Percentiles rank a stretch among this genome's conserved stretches.
Conservation (phyloP, 1,284 basidiomycete genomes). For the Schizopora paradoxa region DNA sequence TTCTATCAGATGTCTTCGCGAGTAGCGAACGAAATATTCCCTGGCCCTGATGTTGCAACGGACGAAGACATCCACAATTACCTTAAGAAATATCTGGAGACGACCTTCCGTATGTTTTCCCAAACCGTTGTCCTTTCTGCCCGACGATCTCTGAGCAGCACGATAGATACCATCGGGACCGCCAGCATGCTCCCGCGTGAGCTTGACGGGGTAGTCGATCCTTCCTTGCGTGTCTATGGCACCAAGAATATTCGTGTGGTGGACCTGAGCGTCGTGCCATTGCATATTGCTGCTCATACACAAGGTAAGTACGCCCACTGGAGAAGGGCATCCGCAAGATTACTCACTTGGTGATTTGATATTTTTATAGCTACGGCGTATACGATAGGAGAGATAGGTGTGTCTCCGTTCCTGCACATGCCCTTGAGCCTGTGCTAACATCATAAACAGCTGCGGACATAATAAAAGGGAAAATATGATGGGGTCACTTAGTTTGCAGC, state of each 20-base stretch:
- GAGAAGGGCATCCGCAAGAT: too few relatives aligned
- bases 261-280: slow-evolving; percentile 41
- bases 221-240: slow-evolving; percentile 37
- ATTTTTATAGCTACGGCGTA: too few relatives aligned
- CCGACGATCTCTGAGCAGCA: neutral
- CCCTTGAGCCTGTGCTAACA: too few relatives aligned
- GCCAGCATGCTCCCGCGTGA: slow-evolving; percentile 57
- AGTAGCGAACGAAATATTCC: slow-evolving; percentile 30
- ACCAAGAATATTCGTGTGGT: slow-evolving; percentile 48
- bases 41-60: slow-evolving; percentile 30
- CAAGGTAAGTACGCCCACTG: neutral
- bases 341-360: too few relatives aligned
- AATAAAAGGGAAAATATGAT: too few relatives aligned
- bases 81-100: slow-evolving; percentile 24
- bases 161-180: slow-evolving; percentile 34
- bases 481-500: too few relatives aligned
- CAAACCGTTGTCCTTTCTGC: neutral
- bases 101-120: slow-evolving; percentile 28
- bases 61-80: slow-evolving; percentile 26
- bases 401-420: too few relatives aligned
- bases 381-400: too few relatives aligned
- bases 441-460: too few relatives aligned
- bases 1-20: neutral
- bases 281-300: slow-evolving; percentile 32
- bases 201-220: slow-evolving; percentile 54